Base-by-base conservation (phyloP, 192 early-diverging fungal genomes). In the Coemansia sp. region DNA sequence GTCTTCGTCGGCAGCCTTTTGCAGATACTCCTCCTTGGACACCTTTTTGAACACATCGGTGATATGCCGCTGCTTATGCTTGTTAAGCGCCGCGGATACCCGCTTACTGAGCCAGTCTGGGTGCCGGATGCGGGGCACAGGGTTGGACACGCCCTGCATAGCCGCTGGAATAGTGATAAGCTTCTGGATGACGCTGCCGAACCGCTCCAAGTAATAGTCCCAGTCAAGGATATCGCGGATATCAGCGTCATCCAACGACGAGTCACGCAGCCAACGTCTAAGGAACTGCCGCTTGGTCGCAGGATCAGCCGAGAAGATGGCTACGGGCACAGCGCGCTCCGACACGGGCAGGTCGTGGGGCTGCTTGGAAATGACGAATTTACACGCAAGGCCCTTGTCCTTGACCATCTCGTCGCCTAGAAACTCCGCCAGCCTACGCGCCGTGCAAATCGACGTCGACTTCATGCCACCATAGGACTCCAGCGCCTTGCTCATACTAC, bases 81-180 rank as follows among this genome's bases (percentile, higher is more conserved):
- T 89, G 79, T 94, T 95, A 46, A 93, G 86, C n/a, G 87, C 80
- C 0, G 84, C 85, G 7, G 86, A 85, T 5, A 98, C 87, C 11
- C 94, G 87, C 70, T 94, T 93, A 21, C 86, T 84, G 42, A 99
- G 78, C 98, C 98, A 99, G 64, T 98, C 95, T 2, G 98, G 98
- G 74, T 98, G 95, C 1, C 84, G 76, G 15, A 99, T 88, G 36
- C 98, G 87, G 8, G 95, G 95, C 23, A 99, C 91, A 0, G 98
- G 98, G 74, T 99, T 99, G 5, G 83, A 32, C 11, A 99, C 90
- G 45, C 91, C 89, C 74, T 99, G 98, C 94, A 96, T 94, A 1
- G 95, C 95, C 8, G 98, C 98, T 0, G 98, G 98, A 71, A 99
- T 99, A 1, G 96, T 98, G 66, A 99, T 97, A 29, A 98, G 80